Percentiles rank a stretch among this genome's conserved stretches.
Evolutionary conservation across 1,284 basidiomycete species (phyloP).

Genomic region (Cryptococcus deneoformans): DNA sequence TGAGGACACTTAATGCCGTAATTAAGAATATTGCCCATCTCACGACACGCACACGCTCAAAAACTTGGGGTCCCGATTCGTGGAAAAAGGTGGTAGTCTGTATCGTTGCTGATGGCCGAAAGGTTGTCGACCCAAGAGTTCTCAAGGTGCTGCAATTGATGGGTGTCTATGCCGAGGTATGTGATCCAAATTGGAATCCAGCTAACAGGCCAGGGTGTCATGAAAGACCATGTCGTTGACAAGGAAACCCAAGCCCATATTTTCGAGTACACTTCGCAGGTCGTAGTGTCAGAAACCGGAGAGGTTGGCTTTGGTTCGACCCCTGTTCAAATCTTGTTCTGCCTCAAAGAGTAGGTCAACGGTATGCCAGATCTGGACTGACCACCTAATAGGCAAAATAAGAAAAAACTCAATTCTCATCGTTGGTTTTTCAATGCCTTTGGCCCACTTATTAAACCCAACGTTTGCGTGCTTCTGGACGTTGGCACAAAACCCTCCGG

Average conservation of each 20-base stretch:
- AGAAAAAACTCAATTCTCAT: constrained; percentile 93
- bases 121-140: constrained; percentile 72
- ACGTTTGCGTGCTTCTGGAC: constrained; percentile 81
- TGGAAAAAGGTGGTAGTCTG: constrained; percentile 96
- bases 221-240: constrained; percentile 86
- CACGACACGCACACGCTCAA: constrained; percentile 72
- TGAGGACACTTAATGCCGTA: constrained; percentile 85
- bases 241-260: constrained; percentile 94
- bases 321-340: constrained; percentile 86
- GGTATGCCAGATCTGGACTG: background rate
- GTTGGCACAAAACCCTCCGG: constrained; percentile 92
- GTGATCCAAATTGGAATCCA: constrained; percentile 62
- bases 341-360: constrained; percentile 63
- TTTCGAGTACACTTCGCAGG: constrained; percentile 83
- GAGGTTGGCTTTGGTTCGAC: constrained; percentile 78
- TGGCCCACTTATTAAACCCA: constrained; percentile 78
- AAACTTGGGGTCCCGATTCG: constrained; percentile 89
- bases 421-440: constrained; percentile 99
- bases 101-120: constrained; percentile 86
- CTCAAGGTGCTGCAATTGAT: constrained; percentile 58
- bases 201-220: constrained; percentile 66
- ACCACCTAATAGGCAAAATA: constrained; percentile 66
- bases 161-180: constrained; percentile 93
- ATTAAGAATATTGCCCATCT: constrained; percentile 88
- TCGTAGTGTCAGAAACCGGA: constrained; percentile 72